Conservation (phyloP, 768 basidiomycete species). For the Panus rudis region DNA sequence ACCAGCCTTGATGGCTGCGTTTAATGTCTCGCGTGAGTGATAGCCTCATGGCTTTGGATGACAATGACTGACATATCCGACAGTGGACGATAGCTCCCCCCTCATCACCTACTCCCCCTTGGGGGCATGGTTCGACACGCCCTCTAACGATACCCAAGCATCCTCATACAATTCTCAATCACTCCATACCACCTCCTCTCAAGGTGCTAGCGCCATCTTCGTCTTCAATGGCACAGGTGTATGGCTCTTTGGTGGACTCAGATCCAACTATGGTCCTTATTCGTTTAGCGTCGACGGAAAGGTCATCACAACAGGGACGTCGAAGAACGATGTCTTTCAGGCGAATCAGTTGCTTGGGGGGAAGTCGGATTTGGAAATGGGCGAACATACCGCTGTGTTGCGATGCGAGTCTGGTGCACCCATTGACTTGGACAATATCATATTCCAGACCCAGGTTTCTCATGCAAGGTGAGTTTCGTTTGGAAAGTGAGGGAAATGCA, state of each 20-base stretch:
- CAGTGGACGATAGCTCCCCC: conserved; percentile 54
- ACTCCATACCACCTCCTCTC: conserved; percentile 36
- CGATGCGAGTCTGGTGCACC: conserved; percentile 35
- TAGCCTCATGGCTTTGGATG: background rate
- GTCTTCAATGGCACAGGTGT: conserved; percentile 50
- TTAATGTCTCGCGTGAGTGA: conserved; percentile 23
- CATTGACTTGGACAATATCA: conserved; percentile 46
- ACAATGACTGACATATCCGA: background rate
- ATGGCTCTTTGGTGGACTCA: conserved; percentile 41
- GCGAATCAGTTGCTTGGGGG: conserved; percentile 37
- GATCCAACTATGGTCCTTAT: conserved; percentile 42
- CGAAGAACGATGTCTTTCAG: conserved; percentile 22
- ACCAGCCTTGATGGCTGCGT: conserved; percentile 24
- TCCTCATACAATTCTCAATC: conserved; percentile 40
- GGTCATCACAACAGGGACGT: conserved; percentile 27
- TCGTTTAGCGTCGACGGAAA: conserved; percentile 39
- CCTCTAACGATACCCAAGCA: conserved; percentile 30
- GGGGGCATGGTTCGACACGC: conserved; percentile 44
- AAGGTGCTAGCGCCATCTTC: conserved; percentile 44
- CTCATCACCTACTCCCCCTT: conserved; percentile 43
- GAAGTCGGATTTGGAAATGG: conserved; percentile 34
- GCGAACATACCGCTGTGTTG: conserved; percentile 40
- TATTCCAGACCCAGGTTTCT: conserved; percentile 35
- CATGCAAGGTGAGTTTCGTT: conserved; percentile 27
- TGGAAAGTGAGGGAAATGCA: background rate